Evolutionary conservation across 176 grass and related monocot species (phyloP), one percentile per base, ranked within the genome.

Genomic region (Themeda triandra): DNA sequence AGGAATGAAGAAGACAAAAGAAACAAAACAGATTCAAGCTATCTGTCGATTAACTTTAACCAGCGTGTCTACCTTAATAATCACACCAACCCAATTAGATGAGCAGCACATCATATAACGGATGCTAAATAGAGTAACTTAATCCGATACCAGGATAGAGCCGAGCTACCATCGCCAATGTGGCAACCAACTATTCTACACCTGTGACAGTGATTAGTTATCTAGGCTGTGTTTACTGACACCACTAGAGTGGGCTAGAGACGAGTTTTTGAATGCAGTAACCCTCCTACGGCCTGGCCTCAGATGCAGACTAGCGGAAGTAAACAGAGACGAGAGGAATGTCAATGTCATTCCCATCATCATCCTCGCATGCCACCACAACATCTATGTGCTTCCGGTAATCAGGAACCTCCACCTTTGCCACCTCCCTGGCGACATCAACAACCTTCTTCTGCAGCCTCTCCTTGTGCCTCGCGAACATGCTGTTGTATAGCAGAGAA

Each of bases 321-420:
- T 92, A 97, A 44, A 97, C 86, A 0, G 89, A 93, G 24, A 97
- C 87, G 0, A 86, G 84, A 35, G 91, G 89, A 67, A 92, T 85
- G 62, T 97, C 94, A 21, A 97, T 77, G 58, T 93, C 87, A 11
- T 93, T 83, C 53, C 78, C 89, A 13, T 88, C 90, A 12, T 88
- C 85, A 41, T 97, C 76, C 73, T 92, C 89, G n/a, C 94, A 97
- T 4, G 86, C 92, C 6, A 77, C 89, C 69, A 92, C 87, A 1
- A 93, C 41, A 77, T 97, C 94, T 44, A 92, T 69, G 78, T 97
- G 94, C 63, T 59, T 79, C 49, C 78, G 77, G 41, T 92, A 97
- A 5, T 73, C 69, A 2, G 91, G 89, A 25, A 92, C 75, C 56
- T 91, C 89, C 14, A 91, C 69, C 84, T 93, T 96, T 19, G 84